Conservation (phyloP, 768 basidiomycete genomes). For the Sutorius australiensis region DNA sequence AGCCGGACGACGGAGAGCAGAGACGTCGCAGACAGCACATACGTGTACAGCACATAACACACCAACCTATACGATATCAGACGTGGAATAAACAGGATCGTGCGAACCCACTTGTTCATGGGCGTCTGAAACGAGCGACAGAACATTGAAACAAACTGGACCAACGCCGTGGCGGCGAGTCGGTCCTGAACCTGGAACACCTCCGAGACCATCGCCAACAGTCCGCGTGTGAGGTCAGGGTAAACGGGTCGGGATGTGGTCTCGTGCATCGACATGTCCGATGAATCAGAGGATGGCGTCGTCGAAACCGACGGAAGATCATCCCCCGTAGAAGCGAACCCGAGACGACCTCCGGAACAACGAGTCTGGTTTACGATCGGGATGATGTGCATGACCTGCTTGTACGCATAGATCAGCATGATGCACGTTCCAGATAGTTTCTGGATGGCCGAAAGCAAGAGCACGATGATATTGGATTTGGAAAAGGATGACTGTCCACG, state of each 20-base stretch:
- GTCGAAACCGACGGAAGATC: neutral
- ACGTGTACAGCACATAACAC: conserved; percentile 57
- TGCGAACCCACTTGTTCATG: conserved; percentile 49
- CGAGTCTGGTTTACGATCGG: conserved; percentile 55
- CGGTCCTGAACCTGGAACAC: conserved; percentile 48
- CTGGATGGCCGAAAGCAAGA: conserved; percentile 73
- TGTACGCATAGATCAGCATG: conserved; percentile 64
- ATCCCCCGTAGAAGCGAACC: neutral
- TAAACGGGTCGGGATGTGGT: neutral
- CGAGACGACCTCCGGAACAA: neutral
- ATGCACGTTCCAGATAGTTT: conserved; percentile 66
- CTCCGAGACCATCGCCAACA: conserved; percentile 45
- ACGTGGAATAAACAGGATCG: neutral
- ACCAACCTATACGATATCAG: conserved; percentile 49
- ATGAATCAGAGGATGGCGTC: conserved; percentile 28
- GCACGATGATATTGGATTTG: conserved; percentile 56
- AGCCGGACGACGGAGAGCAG: conserved; percentile 51
- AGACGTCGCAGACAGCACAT: conserved; percentile 49
- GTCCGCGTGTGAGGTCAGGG: conserved; percentile 39
- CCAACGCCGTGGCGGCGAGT: conserved; percentile 43
- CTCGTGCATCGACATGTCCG: conserved; percentile 17
- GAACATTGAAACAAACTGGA: conserved; percentile 46
- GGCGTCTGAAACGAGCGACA: conserved; percentile 48
- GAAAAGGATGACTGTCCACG: conserved; percentile 35
- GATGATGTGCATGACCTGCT: conserved; percentile 59